Conservation (phyloP, 2,329 filamentous ascomycete species). For the Cladobotryum mycophilum region DNA sequence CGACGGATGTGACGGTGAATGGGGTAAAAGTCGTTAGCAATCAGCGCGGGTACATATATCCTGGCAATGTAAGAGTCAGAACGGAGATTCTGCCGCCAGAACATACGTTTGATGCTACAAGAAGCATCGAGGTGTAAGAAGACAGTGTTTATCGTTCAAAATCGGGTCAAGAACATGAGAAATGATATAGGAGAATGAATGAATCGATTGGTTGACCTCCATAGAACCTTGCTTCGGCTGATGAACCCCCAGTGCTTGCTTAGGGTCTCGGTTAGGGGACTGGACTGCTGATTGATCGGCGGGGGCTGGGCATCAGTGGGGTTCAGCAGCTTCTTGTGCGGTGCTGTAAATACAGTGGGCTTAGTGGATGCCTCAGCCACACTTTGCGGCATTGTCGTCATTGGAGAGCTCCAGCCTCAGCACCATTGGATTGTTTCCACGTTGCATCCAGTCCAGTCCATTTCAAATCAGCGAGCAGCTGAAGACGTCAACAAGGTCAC, state of each 20-base stretch:
- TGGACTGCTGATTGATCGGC: too few species aligned
- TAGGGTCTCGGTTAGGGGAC: too few species aligned
- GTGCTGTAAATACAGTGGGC: not conserved
- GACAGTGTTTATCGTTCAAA: not conserved
- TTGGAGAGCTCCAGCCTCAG: not conserved
- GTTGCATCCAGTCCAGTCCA: not conserved
- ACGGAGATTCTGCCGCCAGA: not conserved
- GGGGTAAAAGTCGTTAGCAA: slow-evolving; percentile 37
- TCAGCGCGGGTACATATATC: slow-evolving; percentile 37
- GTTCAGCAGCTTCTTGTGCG: too few species aligned
- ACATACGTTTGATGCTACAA: not conserved
- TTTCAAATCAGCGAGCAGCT: not conserved
- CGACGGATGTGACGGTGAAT: slow-evolving; percentile 26
- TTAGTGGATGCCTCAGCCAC: slow-evolving; percentile 9
- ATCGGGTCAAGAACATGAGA: too few species aligned
- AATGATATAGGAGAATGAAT: too few species aligned
- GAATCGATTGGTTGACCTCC: too few species aligned
- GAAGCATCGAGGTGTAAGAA: not conserved
- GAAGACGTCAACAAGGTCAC: not conserved
- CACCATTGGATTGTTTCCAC: too few species aligned
- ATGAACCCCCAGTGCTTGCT: too few species aligned
- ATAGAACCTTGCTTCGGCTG: too few species aligned
- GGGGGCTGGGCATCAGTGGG: too few species aligned
- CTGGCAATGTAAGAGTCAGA: slow-evolving; percentile 1
- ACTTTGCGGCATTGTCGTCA: not conserved